These are phyloP conservation scores for Asterochloris sp. DNA, from an alignment of 139 green algal genomes.

Conservation along the genomic window DNA sequence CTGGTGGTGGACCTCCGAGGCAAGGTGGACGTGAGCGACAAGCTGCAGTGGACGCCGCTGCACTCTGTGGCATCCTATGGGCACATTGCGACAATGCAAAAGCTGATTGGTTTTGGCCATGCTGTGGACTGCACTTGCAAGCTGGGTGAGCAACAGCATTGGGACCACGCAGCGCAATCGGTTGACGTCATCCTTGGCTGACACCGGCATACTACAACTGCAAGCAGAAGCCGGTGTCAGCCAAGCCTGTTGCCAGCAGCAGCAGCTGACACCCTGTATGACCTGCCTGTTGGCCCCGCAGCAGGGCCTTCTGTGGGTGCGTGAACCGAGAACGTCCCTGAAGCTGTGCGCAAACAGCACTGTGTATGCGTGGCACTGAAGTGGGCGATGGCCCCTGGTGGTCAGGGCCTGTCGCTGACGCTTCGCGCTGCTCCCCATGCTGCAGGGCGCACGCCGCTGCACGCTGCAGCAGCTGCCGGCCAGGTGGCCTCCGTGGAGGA, in stretches of 20 bases:
- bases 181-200: too few relatives aligned
- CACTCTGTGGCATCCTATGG: conserved; percentile 53
- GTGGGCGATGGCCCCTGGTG: too few relatives aligned
- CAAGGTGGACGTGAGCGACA: conserved; percentile 42
- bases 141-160: conserved; percentile 24
- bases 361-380: neutral
- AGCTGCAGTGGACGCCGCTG: conserved; percentile 55
- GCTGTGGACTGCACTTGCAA: conserved; percentile 46
- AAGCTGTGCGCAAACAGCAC: neutral
- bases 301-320: neutral
- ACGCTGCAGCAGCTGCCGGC: conserved; percentile 59
- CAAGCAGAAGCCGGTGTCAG: too few relatives aligned
- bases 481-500: conserved; percentile 35
- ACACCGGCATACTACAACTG: too few relatives aligned
- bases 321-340: neutral
- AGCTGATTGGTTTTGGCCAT: conserved; percentile 40
- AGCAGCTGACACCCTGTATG: neutral
- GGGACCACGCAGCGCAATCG: neutral
- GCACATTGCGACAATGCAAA: conserved; percentile 41
- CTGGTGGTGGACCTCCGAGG: conserved; percentile 43
- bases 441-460: conserved; percentile 48
- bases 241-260: too few relatives aligned
- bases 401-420: neutral
- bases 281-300: neutral
- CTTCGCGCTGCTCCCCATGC: neutral